Conservation (phyloP, 306 rosid species). For the Malus orientalis region DNA sequence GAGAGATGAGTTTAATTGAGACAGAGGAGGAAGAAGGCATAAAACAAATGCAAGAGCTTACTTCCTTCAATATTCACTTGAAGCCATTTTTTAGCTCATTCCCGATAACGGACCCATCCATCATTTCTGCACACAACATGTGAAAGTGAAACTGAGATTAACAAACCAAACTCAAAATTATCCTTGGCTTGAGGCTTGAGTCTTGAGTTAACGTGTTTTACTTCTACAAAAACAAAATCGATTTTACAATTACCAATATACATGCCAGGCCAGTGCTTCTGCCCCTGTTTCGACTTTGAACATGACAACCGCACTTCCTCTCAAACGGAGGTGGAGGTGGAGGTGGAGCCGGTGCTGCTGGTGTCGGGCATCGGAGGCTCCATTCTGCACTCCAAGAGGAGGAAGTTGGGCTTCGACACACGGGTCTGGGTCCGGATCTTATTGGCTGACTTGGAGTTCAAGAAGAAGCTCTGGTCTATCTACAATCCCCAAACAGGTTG, state of each 20-base stretch:
- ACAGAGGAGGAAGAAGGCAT: too few relatives aligned
- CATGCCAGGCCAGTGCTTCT: slow-evolving; percentile 23
- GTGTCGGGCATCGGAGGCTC: slow-evolving; percentile 90
- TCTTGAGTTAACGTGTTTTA: too few relatives aligned
- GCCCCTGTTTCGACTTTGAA: slow-evolving; percentile 36
- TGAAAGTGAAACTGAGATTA: too few relatives aligned
- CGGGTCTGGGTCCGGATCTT: slow-evolving; percentile 85
- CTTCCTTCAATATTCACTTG: too few relatives aligned
- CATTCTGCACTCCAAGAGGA: slow-evolving; percentile 55
- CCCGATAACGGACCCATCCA: too few relatives aligned
- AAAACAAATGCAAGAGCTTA: too few relatives aligned
- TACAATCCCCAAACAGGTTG: slow-evolving; percentile 82
- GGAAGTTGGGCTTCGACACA: slow-evolving; percentile 54
- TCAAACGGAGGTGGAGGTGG: slow-evolving; percentile 31
- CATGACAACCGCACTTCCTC: not conserved
- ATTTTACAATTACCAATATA: not conserved
- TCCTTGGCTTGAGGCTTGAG: too few relatives aligned
- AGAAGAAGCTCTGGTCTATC: slow-evolving; percentile 60
- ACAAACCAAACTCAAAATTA: too few relatives aligned
- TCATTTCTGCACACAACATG: too few relatives aligned
- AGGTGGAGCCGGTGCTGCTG: slow-evolving; percentile 70
- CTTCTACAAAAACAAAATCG: too few relatives aligned
- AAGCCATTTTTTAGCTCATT: too few relatives aligned
- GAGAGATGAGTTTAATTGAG: too few relatives aligned
- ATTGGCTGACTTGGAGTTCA: slow-evolving; percentile 71